Evolutionary conservation across 345 rosid genomes (phyloP), one percentile per base, ranked within the genome.

Genomic region (Trapa bicornis): DNA sequence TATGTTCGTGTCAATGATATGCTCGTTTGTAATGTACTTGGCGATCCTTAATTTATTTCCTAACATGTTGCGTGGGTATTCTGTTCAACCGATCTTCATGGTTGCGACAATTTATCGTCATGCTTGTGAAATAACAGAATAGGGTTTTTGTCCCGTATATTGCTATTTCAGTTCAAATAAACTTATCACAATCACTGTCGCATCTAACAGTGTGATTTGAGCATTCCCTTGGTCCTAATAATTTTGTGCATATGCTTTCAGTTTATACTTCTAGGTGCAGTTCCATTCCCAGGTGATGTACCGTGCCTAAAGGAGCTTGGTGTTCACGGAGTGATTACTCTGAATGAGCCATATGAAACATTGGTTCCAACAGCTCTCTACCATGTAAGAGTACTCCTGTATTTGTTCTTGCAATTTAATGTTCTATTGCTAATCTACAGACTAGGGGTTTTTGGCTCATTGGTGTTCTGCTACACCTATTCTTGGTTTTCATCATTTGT

Each of bases 281-380:
- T 89, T 76, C 96, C 96, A 13, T 89, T 89, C 65, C 89, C 86
- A 38, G 58, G 81, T 71, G 93, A 89, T 70, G 96, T 87, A 65
- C 89, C 89, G 29, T 78, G 73, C 73, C 83, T 89, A 42, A 87
- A 85, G 75, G 89, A 80, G 71, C 80, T 77, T 15, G 96, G 96
- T 67, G 96, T 89, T 22, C 68, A 80, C 36, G 93, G 93, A 69
- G 96, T 89, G 71, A 73, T 89, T 69, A 89, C 93, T 16, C 73
- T 89, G 63, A 89, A 84, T 68, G 96, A 89, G 73, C 85, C 91
- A 3, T 89, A 87, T 74, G 96, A 89, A 74, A 89, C 96, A 68
- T 79, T 89, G 89, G 96, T 89, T 70, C 85, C 96, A 36, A 80
- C 94, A 42, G 72, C 88, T 69, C 86, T 89, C 8, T 89, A 87